These are phyloP conservation scores for Vaccinium corymbosum DNA, from an alignment of 148 eudicot species.

Conservation along the genomic window DNA sequence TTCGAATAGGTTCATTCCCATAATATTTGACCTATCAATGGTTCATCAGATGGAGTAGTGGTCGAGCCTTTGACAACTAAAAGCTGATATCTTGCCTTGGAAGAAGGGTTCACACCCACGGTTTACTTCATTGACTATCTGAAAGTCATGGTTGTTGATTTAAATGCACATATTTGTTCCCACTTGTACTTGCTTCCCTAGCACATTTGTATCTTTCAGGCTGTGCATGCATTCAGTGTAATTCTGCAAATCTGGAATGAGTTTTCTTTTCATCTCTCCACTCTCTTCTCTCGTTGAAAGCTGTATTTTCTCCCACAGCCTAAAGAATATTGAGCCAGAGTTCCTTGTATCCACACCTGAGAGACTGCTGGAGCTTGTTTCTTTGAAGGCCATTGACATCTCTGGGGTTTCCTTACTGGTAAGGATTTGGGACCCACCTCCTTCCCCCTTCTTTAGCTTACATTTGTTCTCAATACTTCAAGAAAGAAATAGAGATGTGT, in stretches of 20 bases:
- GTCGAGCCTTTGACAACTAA: background rate
- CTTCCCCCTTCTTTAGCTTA: background rate
- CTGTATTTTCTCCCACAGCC: conserved; percentile 37
- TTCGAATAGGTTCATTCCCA: too few relatives aligned
- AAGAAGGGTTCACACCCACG: background rate
- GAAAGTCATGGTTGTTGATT: background rate
- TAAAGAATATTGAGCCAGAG: conserved; percentile 90
- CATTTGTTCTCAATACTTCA: background rate
- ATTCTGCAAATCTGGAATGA: background rate
- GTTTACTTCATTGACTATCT: background rate
- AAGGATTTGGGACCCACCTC: conserved; percentile 15
- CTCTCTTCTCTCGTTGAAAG: background rate
- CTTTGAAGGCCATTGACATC: conserved; percentile 66
- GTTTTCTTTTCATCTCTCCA: conserved; percentile 1
- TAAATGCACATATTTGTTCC: background rate
- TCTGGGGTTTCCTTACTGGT: conserved; percentile 81
- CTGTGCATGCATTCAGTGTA: background rate
- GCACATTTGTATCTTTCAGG: background rate
- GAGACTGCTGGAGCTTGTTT: conserved; percentile 74
- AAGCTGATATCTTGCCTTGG: background rate
- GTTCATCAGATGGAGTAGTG: background rate
- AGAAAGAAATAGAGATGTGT: background rate
- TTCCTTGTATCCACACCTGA: conserved; percentile 86
- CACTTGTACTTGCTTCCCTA: conserved; percentile 11
- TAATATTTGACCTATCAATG: background rate